Base-by-base conservation (phyloP, 495 filamentous ascomycete genomes). In the Penicillium ochrochloron region DNA sequence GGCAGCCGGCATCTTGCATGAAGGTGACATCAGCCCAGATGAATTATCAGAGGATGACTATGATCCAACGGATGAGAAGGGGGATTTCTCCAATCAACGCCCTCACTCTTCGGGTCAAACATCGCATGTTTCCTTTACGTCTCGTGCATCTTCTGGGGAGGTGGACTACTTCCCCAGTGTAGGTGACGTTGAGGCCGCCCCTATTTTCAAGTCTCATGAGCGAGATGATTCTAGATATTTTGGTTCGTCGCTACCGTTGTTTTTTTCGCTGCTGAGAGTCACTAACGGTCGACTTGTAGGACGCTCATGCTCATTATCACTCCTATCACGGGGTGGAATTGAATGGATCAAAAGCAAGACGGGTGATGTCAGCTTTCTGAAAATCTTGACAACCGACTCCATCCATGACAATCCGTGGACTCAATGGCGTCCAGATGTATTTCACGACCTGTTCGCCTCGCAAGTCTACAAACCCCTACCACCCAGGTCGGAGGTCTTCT, bases 271-370 rank as follows among this genome's bases (percentile, higher is more conserved):
- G 31, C 34, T 42, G 14, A 21, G 37, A 54, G 9, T 34, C 21
- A 63, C 68, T 56, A 21, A 77, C 67, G 57, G n/a, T 61, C 59
- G 6, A 33, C 15, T 27, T 23, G 21, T 64, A 97, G 93, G 94
- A 37, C 93, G 92, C 7, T 96, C 93, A 0, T 97, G 92, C 5
- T 93, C 92, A 7, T 91, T 97, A 73, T 97, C 93, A 33, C 97
- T 99, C 62, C 88, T 96, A 75, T 97, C 94, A 2, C 92, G 92
- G 23, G 93, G 94, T 72, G 95, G 95, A 44, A 93, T 99, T 56
- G 90, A 97, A 70, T 99, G 96, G 94, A 93, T 99, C 55, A 97
- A 96, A 68, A 88, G 91, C 62, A 97, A 94, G 79, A 96, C 93
- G 34, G 95, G 95, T 19, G 94, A 97, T 69, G 84, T 70, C 17